Base-by-base conservation (phyloP, 2,329 filamentous ascomycete genomes). In the Nannizzia gypsea region DNA sequence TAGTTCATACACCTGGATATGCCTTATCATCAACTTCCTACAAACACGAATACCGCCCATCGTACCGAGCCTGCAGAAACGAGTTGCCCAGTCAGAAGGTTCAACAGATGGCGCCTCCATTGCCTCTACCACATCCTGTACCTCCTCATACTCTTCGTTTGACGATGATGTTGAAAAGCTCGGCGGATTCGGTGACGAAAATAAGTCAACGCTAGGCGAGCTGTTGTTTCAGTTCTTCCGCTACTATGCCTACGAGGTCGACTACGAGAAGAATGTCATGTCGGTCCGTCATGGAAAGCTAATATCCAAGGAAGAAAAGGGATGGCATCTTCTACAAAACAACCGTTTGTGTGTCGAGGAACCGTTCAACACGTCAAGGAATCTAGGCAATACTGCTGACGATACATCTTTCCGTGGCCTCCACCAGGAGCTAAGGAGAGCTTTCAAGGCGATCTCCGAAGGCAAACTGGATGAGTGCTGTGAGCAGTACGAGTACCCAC, bases 1-100 rank as follows among this genome's bases (percentile, higher is more conserved):
- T 62, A 97, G 92, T 73, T 99, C 93, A 17, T 99, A 99, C 71
- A 96, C 93, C 22, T 99, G 93, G 93, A 97, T 97, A 71, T 99
- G 93, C 74, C 84, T 99, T 80, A 95, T 97, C 66, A 87, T 99
- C 70, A 95, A 90, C 66, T 99, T 97, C 69, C 81, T 99, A 26
- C 93, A 99, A 74, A 87, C 90, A 57, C 85, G 90, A 67, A 81
- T 87, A 62, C 88, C 90, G 15, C 88, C 92, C 0, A 83, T 99
- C 59, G 75, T 99, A 22, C 93, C 93, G 3, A 84, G 88, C 15
- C 79, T 99, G 36, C 93, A 97, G 70, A 86, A 90, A 68, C 54
- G 62, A 24, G 22, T 58, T 64, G 83, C 83, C 66, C 76, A 82
- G 58, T 38, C 54, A 3, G 75, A 81, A 8, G 79, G 81, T 20